Base-by-base conservation (phyloP, 129 eudicot species). In the Centella asiatica region DNA sequence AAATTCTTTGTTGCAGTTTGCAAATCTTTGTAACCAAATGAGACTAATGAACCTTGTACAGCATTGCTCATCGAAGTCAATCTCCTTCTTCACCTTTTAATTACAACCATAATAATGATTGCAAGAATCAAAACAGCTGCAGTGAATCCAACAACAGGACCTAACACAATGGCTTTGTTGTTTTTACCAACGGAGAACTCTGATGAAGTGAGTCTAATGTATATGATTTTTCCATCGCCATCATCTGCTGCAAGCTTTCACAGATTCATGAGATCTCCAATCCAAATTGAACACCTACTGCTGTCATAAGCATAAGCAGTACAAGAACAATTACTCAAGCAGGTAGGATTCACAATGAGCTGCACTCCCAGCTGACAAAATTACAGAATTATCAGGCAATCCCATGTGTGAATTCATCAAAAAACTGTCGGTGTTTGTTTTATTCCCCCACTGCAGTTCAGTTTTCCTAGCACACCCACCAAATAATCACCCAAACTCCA, bases 291-390 rank as follows among this genome's bases (percentile, higher is more conserved):
- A 27, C 81, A 77, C n/a, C 74, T 71, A 44, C 25, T 71, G 17
- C 13, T 20, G 13, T 64, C 53, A 28, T 18, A 28, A 29, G 79
- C 73, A 54, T 67, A 74, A n/a, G 74, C 79, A 50, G 64, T 29
- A 27, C 79, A 74, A 19, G 79, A 74, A 48, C 73, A 67, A 55
- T 68, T 62, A 23, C 53, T 60, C 66, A 55, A 67, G 37, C 79
- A 74, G 14, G 37, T 12, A n/a, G 3, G 73, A 63, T 37, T 68
- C 76, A 54, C 90, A 83, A 56, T 54, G 81, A 3, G 33, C 69
- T 22, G 28, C 29, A 31, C 37, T 73, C 45, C 66, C 74, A 52
- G 33, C 74, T 0, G 47, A 24, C 8, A 76, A n/a, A 33, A 62
- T n/a, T 4, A 15, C 49, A 58, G 69, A 12, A 80, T 77, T 50